These are phyloP conservation scores for Cryoendolithus antarcticus DNA, from an alignment of 2,329 filamentous ascomycete genomes.

Conservation along the genomic window DNA sequence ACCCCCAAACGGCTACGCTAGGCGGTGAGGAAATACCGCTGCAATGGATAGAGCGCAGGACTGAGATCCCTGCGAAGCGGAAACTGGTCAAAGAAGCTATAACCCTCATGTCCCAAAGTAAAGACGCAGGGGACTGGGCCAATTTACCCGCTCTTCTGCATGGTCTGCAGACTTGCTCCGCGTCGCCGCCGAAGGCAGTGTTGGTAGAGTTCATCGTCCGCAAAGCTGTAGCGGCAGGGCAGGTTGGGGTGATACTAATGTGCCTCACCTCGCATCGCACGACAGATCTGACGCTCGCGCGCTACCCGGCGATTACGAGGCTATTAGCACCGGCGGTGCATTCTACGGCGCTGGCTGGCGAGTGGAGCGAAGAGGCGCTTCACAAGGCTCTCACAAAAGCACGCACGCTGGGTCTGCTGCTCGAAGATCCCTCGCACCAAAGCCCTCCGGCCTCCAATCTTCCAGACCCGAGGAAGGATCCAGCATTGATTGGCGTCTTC, in stretches of 20 bases:
- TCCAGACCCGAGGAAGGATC: slow-evolving; percentile 22
- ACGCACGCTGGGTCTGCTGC: slow-evolving; percentile 28
- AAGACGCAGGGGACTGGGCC: slow-evolving; percentile 20
- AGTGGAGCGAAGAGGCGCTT: slow-evolving; percentile 27
- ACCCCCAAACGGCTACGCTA: slow-evolving; percentile 30
- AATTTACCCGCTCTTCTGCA: slow-evolving; percentile 23
- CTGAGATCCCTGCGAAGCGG: slow-evolving; percentile 19
- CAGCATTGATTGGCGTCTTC: slow-evolving; percentile 29
- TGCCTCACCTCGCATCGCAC: slow-evolving; percentile 12
- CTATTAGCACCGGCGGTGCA: too few relatives aligned
- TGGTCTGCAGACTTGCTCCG: slow-evolving; percentile 18
- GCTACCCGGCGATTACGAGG: too few relatives aligned
- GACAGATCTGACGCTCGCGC: too few relatives aligned
- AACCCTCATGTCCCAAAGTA: slow-evolving; percentile 16
- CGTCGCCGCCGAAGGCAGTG: slow-evolving; percentile 8
- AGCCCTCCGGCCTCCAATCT: slow-evolving; percentile 9
- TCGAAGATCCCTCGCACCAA: slow-evolving; percentile 30
- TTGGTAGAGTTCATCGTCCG: slow-evolving; percentile 23
- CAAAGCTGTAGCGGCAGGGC: slow-evolving; percentile 18
- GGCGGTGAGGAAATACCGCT: slow-evolving; percentile 27
- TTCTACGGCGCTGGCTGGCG: slow-evolving; percentile 4
- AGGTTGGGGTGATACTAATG: slow-evolving; percentile 19
- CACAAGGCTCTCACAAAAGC: slow-evolving; percentile 26
- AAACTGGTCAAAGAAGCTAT: slow-evolving; percentile 19
- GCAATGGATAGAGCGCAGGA: slow-evolving; percentile 19